These are phyloP conservation scores for Dactylellina cionopaga DNA, from an alignment of 2,329 filamentous ascomycete species.

Conservation along the genomic window DNA sequence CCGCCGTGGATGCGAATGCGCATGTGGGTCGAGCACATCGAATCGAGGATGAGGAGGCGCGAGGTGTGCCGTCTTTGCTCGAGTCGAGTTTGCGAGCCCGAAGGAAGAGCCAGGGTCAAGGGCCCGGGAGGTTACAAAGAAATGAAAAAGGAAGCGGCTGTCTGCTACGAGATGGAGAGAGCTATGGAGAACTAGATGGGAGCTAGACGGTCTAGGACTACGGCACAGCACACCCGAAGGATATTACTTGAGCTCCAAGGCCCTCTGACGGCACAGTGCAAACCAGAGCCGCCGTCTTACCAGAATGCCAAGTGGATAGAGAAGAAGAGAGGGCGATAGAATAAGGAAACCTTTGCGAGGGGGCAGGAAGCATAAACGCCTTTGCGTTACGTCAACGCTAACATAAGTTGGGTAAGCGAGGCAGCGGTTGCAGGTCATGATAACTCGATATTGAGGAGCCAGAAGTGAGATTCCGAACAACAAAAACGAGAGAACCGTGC, in stretches of 20 bases:
- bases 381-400: slow-evolving; percentile 8
- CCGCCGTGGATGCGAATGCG: slow-evolving; percentile 32
- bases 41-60: slow-evolving; percentile 29
- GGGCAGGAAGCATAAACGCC: slow-evolving; percentile 27
- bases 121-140: background rate
- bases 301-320: slow-evolving; percentile 11
- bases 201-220: background rate
- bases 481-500: background rate
- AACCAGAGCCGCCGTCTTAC: slow-evolving; percentile 5
- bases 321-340: background rate
- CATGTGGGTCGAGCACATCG: slow-evolving; percentile 44
- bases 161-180: background rate
- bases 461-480: background rate
- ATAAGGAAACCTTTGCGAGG: slow-evolving; percentile 6
- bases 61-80: slow-evolving; percentile 12
- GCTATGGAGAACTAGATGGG: no score
- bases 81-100: slow-evolving; percentile 37
- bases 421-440: slow-evolving; percentile 7
- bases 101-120: background rate
- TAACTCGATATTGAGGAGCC: background rate
- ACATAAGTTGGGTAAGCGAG: slow-evolving; percentile 28
- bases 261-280: background rate
- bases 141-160: slow-evolving; percentile 23
- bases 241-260: background rate
- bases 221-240: slow-evolving; percentile 18